Evolutionary conservation across 352 stramenopile genomes (phyloP), one percentile per base, ranked within the genome.

Genomic region (Saprolegnia diclina): DNA sequence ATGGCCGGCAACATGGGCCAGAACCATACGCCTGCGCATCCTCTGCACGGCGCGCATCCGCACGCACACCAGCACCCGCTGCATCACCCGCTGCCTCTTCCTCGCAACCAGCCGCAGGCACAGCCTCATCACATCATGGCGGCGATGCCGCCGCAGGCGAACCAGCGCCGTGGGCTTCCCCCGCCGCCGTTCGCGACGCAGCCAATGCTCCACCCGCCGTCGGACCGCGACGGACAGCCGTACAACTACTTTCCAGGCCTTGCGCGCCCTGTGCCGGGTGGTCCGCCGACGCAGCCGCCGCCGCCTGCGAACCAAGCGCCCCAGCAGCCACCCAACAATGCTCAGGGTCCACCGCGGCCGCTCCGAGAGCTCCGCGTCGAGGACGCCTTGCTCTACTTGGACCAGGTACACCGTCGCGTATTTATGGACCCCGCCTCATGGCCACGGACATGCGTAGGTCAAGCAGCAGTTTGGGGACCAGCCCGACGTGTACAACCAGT

Each of bases 401-500:
- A 99, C 75, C 96, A 99, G 82, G 81, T 89, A 53, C 22, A n/a
- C n/a, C n/a, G n/a, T n/a, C n/a, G n/a, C n/a, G n/a, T n/a, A n/a
- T n/a, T 21, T 42, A 18, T 55, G 71, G 11, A 18, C 4, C 50
- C 0, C 24, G 40, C 44, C 26, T 53, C 18, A 11, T 56, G 14
- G 24, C 67, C n/a, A 56, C 19, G 21, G 14, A 19, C n/a, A 1
- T 18, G 16, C 19, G 38, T 64, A 85, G 78, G 97, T 99, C 56
- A 99, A 99, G 79, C 96, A 98, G 74, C 95, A 99, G 81, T 99
- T 99, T 81, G 92, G 93, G 45, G 95, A 99, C 78, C 94, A 98
- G 72, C 96, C 96, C 0, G 94, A 99, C 71, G 99, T 99, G 46
- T 99, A 99, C 91, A 99, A 99, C 82, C 96, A 99, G 77, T 99